Base-by-base conservation (phyloP, 495 filamentous ascomycete genomes). In the Penicillium tannophilum region DNA sequence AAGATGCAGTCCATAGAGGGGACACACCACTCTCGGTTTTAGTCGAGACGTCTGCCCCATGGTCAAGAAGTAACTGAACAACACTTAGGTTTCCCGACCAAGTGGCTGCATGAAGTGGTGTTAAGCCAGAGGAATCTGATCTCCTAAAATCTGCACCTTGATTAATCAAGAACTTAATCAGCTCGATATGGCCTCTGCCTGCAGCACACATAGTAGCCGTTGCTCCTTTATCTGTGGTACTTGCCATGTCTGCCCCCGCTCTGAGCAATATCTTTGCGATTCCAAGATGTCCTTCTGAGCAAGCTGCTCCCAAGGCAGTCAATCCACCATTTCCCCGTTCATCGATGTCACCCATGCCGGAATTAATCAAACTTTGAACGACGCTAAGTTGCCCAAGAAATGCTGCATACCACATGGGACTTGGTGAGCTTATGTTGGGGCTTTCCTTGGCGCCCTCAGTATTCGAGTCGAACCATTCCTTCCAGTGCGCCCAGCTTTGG, bases 381-480 rank as follows among this genome's bases (percentile, higher is more conserved):
- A 35, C n/a, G n/a, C n/a, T n/a, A n/a, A n/a, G n/a, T n/a, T n/a
- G n/a, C n/a, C n/a, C n/a, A n/a, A n/a, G n/a, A n/a, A n/a, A n/a
- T n/a, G 45, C 31, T 26, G 54, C 45, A 30, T 50, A 57, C 30
- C 36, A 57, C 9, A 51, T 12, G 2, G 44, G 54, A 24, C 8
- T n/a, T 7, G n/a, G n/a, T n/a, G n/a, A n/a, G n/a, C n/a, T n/a
- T n/a, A n/a, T n/a, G n/a, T n/a, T n/a, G n/a, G n/a, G n/a, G n/a
- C n/a, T n/a, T n/a, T n/a, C n/a, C 7, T 10, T 31, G 35, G 12
- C 33, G 0, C 19, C 41, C n/a, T 33, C 11, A 20, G 39, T 26
- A 42, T 50, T 50, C 16, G 3, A n/a, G 26, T 50, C 54, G 12
- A 50, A 50, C 45, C 54, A 57, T 0, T 42, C 31, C 30, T 49